Conservation (phyloP, 441 rosid genomes). For the Corymbia citriodora region DNA sequence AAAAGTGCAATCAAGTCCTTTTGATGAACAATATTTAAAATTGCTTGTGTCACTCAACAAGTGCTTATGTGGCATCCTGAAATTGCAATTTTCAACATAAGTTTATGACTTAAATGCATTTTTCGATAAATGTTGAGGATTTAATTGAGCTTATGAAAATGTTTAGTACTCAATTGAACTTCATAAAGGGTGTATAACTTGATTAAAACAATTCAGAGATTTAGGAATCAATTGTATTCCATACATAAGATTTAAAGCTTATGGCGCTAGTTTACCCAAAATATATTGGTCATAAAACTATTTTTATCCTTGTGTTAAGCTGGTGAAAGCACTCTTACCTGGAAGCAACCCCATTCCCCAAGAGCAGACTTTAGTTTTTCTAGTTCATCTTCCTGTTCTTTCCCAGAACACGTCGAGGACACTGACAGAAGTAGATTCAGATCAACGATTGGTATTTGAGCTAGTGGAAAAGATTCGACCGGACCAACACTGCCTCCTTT, state of each 20-base stretch:
- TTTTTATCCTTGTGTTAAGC: not conserved
- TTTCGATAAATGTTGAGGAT: not conserved
- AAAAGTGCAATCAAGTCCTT: not conserved
- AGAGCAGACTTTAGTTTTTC: slow-evolving; percentile 37
- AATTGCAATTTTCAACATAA: not conserved
- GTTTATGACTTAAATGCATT: not conserved
- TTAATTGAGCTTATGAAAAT: not conserved
- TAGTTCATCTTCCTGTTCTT: slow-evolving; percentile 18
- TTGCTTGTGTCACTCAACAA: not conserved
- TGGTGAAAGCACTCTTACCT: slow-evolving; percentile 23
- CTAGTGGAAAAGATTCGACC: not conserved
- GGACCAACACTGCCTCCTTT: not conserved
- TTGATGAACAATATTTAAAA: not conserved
- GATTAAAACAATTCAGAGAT: not conserved
- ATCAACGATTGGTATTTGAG: slow-evolving; percentile 38
- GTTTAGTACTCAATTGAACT: not conserved
- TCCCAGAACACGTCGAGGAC: slow-evolving; percentile 2
- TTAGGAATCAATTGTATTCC: rapidly evolving
- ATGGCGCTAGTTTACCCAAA: not conserved
- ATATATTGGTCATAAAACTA: not conserved
- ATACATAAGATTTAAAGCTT: not conserved
- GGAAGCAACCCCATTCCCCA: slow-evolving; percentile 42
- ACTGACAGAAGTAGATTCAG: slow-evolving; percentile 32
- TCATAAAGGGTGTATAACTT: not conserved
- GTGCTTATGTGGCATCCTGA: not conserved